Evolutionary conservation across 371 early-diverging fungal species (phyloP), one percentile per base, ranked within the genome.

Genomic region (Mucor indicus): DNA sequence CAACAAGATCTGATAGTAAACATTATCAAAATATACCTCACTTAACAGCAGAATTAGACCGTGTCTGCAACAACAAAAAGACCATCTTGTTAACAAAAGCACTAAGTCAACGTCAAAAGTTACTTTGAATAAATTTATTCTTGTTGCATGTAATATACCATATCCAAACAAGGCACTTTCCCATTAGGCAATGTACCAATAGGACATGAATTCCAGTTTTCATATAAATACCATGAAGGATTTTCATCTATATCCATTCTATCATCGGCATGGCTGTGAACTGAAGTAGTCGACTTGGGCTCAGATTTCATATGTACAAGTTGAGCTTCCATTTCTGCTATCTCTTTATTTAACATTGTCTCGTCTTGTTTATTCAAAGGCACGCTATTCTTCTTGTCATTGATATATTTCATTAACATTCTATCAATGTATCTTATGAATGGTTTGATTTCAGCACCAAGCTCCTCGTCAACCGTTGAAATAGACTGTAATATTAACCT

Each of bases 161-260:
- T 52, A 44, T 74, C 70, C 8, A 74, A 39, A 38, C 39, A 49
- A 9, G 75, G 70, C 7, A 74, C 39, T 10, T 47, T 53, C n/a
- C 70, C 68, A 44, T 63, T 61, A 3, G 75, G 75, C 9, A 74
- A 51, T 7, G 65, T 63, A 21, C 75, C 75, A 19, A 74, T 57
- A 17, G 75, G 68, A 50, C 64, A 69, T 7, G 53, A 31, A 4
- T 45, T 53, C 75, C 75, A 74, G 5, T 59, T 44, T 19, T 55
- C 45, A 45, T 52, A 65, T 15, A 67, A 10, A 3, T 40, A 40
- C 75, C 75, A 74, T 4, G 54, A 48, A 32, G 12, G 17, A 5
- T 29, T 41, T 6, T 7, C 7, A 31, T 56, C 60, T 10, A 39
- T 30, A 20, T 48, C 50, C 43, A 49, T 48, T 27, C 33, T 21